Percentiles rank a stretch among this genome's conserved stretches.
phyloP scores from a whole-genome alignment of 1,284 basidiomycete genomes.

The Porphyrellus sp. region DNA sequence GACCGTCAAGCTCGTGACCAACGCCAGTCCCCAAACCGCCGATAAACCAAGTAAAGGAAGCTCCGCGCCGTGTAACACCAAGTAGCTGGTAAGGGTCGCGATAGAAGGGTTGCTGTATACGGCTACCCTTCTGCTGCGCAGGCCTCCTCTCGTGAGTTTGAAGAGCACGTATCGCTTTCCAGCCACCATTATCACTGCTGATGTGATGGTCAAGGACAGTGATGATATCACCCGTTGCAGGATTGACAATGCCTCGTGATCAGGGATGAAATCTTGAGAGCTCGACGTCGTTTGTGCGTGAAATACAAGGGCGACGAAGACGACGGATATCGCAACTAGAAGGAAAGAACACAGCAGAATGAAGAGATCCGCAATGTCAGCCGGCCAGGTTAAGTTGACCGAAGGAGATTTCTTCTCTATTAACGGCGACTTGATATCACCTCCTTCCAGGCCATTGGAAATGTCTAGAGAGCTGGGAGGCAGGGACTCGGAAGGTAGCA shows the following conservation, averaged over 20 bases:
- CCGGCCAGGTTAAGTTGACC: neutral
- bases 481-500: neutral
- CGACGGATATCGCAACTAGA: neutral
- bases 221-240: neutral
- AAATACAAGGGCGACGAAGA: neutral
- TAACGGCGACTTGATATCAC: neutral
- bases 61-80: conserved; percentile 5
- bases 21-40: conserved; percentile 14
- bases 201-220: neutral
- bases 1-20: conserved; percentile 16
- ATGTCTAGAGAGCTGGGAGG: neutral
- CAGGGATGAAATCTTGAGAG: too few relatives aligned
- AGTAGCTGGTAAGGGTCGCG: conserved; percentile 3
- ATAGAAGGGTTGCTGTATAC: conserved; percentile 17
- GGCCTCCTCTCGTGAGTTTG: neutral
- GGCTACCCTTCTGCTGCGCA: neutral
- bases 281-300: neutral
- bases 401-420: neutral
- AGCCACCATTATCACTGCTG: neutral
- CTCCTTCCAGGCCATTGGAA: neutral
- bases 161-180: neutral
- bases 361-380: too few relatives aligned
- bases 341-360: too few relatives aligned
- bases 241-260: neutral
- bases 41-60: too few relatives aligned